Evolutionary conservation across 2,329 filamentous ascomycete genomes (phyloP).

Genomic region (Torrubiella hemipterigena): DNA sequence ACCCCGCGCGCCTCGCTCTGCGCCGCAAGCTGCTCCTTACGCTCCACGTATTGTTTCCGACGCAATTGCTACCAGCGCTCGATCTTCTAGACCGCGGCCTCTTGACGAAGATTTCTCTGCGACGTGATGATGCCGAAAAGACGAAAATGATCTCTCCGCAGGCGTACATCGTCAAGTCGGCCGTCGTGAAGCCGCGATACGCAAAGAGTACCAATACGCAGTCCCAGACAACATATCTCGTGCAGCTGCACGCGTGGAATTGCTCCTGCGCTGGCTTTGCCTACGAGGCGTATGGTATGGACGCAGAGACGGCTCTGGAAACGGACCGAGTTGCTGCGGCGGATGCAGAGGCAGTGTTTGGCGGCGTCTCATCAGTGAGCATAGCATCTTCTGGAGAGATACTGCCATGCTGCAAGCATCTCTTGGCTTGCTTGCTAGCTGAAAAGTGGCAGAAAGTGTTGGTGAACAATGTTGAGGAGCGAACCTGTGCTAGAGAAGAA

Average conservation of each 20-base stretch:
- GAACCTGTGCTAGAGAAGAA: constrained; percentile 47
- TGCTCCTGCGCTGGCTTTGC: constrained; percentile 83
- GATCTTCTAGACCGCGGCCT: constrained; percentile 75
- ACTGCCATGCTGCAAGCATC: constrained; percentile 69
- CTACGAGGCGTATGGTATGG: constrained; percentile 49
- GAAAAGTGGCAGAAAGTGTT: constrained; percentile 52
- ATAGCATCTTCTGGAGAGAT: constrained; percentile 14
- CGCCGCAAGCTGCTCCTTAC: constrained; percentile 54
- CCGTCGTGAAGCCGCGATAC: constrained; percentile 12
- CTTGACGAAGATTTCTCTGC: constrained; percentile 40
- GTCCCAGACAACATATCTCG: constrained; percentile 43
- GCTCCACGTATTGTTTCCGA: constrained; percentile 75
- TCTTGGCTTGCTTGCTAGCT: constrained; percentile 70
- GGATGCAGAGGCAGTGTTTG: constrained; percentile 33
- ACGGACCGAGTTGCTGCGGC: constrained; percentile 27
- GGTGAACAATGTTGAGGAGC: constrained; percentile 41
- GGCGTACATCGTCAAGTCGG: constrained; percentile 12
- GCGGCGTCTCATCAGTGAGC: too few relatives aligned
- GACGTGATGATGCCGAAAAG: not conserved
- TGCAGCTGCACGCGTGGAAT: constrained; percentile 68
- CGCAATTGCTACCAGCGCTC: constrained; percentile 69
- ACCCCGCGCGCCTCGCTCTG: too few relatives aligned
- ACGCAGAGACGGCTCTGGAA: not conserved
- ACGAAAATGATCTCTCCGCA: constrained; percentile 19
- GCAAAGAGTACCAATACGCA: not conserved